Base-by-base conservation (phyloP, 1,139 yeast species). In the Blastobotrys illinoisensis region DNA sequence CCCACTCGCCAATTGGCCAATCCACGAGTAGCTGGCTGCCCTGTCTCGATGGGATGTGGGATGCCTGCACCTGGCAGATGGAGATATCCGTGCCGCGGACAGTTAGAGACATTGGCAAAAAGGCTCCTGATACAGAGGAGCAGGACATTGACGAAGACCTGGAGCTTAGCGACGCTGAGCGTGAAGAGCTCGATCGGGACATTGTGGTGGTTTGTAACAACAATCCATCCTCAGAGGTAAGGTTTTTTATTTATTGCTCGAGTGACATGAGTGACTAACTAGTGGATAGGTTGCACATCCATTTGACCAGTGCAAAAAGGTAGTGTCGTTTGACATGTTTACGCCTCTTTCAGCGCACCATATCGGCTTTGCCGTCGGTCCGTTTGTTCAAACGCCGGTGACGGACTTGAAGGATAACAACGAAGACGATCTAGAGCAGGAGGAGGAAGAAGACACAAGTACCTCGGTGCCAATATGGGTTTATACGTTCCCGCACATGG, bases 1-100 rank as follows among this genome's bases (percentile, higher is more conserved):
- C 82, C 1, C 91, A 93, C 65, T 78, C 88, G 2, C 91, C 89
- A 24, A 73, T 83, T 49, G 90, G 90, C 19, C 78, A 87, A 7
- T 82, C 95, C 13, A 88, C 98, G 0, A 88, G 97, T 1, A 85
- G 90, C 19, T 95, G 99, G 99, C 87, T 93, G 49, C 99, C 99
- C 0, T 95, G 99, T 67, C 78, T 93, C 4, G 98, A 95, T 62
- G 88, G 87, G 49, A 69, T 90, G 43, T 86, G 93, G 82, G 97
- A 90, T 63, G 81, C 90, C 57, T 86, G 88, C 49, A 87, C 97
- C 0, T 95, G 99, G 99, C 90, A 91, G 57, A 70, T 95, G 14
- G 95, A 89, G 64, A 76, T 95, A 14, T 82, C 85, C 58, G 82
- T 89, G 1, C 97, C 97, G 0, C 79, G 90, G 62, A 85, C 95